Base-by-base conservation (phyloP, 768 basidiomycete species). In the Trametes elegans region DNA sequence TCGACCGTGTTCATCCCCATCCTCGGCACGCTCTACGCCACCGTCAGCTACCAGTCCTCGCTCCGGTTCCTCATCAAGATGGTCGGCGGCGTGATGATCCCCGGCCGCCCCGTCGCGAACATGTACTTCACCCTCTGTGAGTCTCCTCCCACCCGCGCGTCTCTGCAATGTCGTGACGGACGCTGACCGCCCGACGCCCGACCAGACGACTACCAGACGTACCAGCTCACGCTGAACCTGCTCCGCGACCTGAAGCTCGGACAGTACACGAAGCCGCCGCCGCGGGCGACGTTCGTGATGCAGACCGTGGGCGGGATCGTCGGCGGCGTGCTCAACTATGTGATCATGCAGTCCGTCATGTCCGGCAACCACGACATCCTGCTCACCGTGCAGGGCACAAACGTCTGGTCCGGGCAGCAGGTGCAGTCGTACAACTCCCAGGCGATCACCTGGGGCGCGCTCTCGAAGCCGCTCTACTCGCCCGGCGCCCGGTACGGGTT, bases 241-340 rank as follows among this genome's bases (percentile, higher is more conserved):
- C 75, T 83, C 41, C 74, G 80, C 7, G 84, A 85, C 61, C 73
- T 85, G 6, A 85, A 85, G 68, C 76, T 80, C 69, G 73, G 70
- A 9, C 75, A 76, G 62, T 72, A 76, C 59, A 76, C 77, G 11
- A 85, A 85, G 67, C 74, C 85, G 29, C 82, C 84, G 36, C 84
- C 84, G 42, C 79, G 83, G 8, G 78, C 76, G 23, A 79, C 83
- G 2, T 85, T 87, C 66, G 73, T 76, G 18, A 81, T 81, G 7
- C 84, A 85, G 62, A 75, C 73, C 28, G 48, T 77, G 41, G 84
- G 84, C 2, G 77, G 81, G 4, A 65, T 85, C 41, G 66, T 85
- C 34, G 82, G 78, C 56, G 41, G 71, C 63, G 64, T 79, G 24
- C 62, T 77, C 31, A 73, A 74, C 60, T 74, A 62, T 44, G 61